phyloP scores from a whole-genome alignment of 441 rosid species.

The Breynia disticha region DNA sequence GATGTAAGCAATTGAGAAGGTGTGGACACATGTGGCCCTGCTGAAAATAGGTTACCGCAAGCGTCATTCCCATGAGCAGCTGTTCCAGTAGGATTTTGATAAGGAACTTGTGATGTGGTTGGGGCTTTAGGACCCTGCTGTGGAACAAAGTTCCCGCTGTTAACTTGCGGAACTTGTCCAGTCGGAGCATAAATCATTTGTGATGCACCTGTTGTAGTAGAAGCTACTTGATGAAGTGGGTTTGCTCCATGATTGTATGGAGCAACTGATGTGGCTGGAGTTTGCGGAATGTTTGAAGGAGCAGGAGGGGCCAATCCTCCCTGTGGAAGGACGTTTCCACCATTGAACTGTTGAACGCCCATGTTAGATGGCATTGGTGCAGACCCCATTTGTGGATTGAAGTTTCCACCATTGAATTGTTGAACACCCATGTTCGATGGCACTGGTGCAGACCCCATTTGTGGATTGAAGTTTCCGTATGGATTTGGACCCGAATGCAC shows the following conservation, averaged over 20 bases:
- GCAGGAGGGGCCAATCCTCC: slow-evolving; percentile 31
- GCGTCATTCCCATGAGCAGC: slow-evolving; percentile 37
- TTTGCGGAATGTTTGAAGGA: slow-evolving; percentile 27
- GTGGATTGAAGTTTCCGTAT: slow-evolving; percentile 41
- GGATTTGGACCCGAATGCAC: slow-evolving; percentile 24
- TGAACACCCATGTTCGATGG: slow-evolving; percentile 14
- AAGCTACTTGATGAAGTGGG: slow-evolving; percentile 31
- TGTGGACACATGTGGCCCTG: slow-evolving; percentile 31
- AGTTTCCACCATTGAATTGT: slow-evolving; percentile 41
- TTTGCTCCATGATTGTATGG: slow-evolving; percentile 34
- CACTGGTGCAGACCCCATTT: slow-evolving; percentile 23
- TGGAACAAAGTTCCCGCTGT: slow-evolving; percentile 27
- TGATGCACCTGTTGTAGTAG: slow-evolving; percentile 24
- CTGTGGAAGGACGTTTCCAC: slow-evolving; percentile 44
- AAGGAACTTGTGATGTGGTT: slow-evolving; percentile 29
- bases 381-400: slow-evolving; percentile 32
- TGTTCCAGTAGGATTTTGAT: slow-evolving; percentile 30
- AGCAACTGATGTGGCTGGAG: slow-evolving; percentile 25
- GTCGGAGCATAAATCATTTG: slow-evolving; percentile 26
- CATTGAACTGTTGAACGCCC: slow-evolving; percentile 23
- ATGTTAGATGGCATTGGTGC: slow-evolving; percentile 15
- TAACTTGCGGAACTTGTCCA: slow-evolving; percentile 32
- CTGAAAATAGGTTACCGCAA: slow-evolving; percentile 41
- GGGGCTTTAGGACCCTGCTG: slow-evolving; percentile 34
- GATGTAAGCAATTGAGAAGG: slow-evolving; percentile 43